Evolutionary conservation across 179 eudicot genomes (phyloP), one percentile per base, ranked within the genome.

Genomic region (Silene vulgaris): DNA sequence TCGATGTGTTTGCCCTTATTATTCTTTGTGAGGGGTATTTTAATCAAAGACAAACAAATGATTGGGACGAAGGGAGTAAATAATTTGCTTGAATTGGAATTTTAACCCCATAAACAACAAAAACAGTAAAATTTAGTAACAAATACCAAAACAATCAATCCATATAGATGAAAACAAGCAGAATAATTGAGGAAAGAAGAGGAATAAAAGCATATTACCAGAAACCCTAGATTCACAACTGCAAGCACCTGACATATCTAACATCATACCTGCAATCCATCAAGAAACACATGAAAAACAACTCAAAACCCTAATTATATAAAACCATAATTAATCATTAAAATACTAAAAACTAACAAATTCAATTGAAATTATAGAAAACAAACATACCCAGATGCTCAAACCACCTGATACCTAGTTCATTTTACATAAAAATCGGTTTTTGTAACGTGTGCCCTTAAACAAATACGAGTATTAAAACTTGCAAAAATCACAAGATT

Each of bases 211-310:
- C 13, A n/a, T n/a, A 37, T 0, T 54, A 71, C 40, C 12, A 52
- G 35, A 70, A 71, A 71, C 74, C 74, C 74, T 71, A 71, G 54
- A 29, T 71, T 71, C 21, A 52, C 12, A 20, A 23, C 23, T 45
- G 59, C 17, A 8, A 45, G 17, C 7, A 45, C 0, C 35, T 43
- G 16, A 5, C 7, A 21, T 1, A 5, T 12, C 16, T 5, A 68
- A 0, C 14, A 6, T 21, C 23, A 37, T 52, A 37, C 72, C 72
- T 68, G 72, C 19, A 21, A 69, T 69, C 72, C 43, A 0, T 13
- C 61, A 70, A 48, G 1, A 37, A 37, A 37, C 43, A 5, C 43
- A 37, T 37, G 35, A 48, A 70, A 21, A 70, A 1, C 37, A 2
- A 43, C 0, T 4, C 57, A n/a, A 71, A 52, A 71, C 74, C 74